Evolutionary conservation across 2,329 filamentous ascomycete genomes (phyloP), one percentile per base, ranked within the genome.

Genomic region (Fusarium proliferatum): DNA sequence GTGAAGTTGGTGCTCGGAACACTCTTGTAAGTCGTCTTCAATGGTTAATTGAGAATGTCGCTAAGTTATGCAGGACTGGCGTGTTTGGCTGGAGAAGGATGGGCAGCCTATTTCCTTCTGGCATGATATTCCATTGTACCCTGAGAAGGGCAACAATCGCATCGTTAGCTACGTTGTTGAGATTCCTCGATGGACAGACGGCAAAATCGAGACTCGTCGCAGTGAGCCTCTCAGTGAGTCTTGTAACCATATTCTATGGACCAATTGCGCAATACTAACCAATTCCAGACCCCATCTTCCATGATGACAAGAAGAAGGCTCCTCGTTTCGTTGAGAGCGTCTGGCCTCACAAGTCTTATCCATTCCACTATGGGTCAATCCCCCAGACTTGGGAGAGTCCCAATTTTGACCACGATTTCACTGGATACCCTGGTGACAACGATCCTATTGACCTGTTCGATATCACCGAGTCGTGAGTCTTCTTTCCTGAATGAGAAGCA

Each of bases 321-420:
- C 81, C 80, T 19, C 79, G 84, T 30, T 85, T 82, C 28, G 82
- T 85, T 17, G 81, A 83, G 57, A 84, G 79, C 33, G 79, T 85
- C 15, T 85, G 82, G 82, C 84, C 84, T 42, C 83, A 85, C 75
- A 84, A 82, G 75, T 79, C 82, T 0, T 85, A 85, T 42, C 84
- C 83, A 0, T 84, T 85, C 69, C 78, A 82, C 33, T 85, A 85
- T 55, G 84, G 84, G 0, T 84, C 83, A 9, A 83, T 85, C 26
- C 84, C 84, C 1, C 84, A 85, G 70, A 85, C 84, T 0, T 85
- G 84, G 84, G 84, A 85, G 73, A 82, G 81, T 56, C 82, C 83
- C 28, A 85, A 84, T 65, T 78, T 81, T 41, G 71, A 82, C 23
- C 82, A 85, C 51, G 74, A 79, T 23, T 82, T 83, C 59, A 85